These are phyloP conservation scores for Thalassiosira mediterranea DNA, from an alignment of 352 stramenopile species.

Conservation along the genomic window DNA sequence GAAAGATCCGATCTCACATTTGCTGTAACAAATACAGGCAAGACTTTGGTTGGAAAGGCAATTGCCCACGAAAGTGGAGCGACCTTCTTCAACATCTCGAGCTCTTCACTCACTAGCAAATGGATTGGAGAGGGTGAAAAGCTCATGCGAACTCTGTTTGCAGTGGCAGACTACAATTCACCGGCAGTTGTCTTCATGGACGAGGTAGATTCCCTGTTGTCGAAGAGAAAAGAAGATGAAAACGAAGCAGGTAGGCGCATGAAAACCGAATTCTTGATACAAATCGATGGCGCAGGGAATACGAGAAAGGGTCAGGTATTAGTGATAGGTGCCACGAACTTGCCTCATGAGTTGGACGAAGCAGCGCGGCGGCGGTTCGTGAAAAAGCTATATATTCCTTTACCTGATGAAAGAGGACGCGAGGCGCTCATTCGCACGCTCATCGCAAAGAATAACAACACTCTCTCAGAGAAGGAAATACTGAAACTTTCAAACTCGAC, in stretches of 20 bases:
- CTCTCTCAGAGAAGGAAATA: conserved; percentile 88
- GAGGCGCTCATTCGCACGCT: conserved; percentile 89
- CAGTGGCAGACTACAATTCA: conserved; percentile 91
- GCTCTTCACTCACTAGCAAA: conserved; percentile 97
- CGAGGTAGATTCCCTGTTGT: conserved; percentile 99
- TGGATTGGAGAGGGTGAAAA: conserved; percentile 99
- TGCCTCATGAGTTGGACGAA: conserved; percentile 97
- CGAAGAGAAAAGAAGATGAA: conserved; percentile 94
- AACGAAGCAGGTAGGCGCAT: conserved; percentile 96
- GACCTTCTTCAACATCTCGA: conserved; percentile 99
- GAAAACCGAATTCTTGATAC: conserved; percentile 98
- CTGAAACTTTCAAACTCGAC: conserved; percentile 88
- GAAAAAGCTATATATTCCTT: conserved; percentile 96
- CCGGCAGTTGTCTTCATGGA: conserved; percentile 99
- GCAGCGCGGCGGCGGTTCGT: conserved; percentile 95
- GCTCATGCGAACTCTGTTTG: conserved; percentile 96
- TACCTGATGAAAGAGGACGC: conserved; percentile 89
- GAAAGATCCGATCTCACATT: background rate
- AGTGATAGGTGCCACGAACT: conserved; percentile 92
- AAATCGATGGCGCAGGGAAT: conserved; percentile 94
- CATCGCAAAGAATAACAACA: conserved; percentile 92
- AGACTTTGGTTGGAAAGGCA: conserved; percentile 98
- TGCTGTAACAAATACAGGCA: conserved; percentile 25
- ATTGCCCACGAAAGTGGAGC: conserved; percentile 97
- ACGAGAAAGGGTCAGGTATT: conserved; percentile 90